These are phyloP conservation scores for Pseudogymnoascus sp. DNA, from an alignment of 2,329 filamentous ascomycete species.

Conservation along the genomic window DNA sequence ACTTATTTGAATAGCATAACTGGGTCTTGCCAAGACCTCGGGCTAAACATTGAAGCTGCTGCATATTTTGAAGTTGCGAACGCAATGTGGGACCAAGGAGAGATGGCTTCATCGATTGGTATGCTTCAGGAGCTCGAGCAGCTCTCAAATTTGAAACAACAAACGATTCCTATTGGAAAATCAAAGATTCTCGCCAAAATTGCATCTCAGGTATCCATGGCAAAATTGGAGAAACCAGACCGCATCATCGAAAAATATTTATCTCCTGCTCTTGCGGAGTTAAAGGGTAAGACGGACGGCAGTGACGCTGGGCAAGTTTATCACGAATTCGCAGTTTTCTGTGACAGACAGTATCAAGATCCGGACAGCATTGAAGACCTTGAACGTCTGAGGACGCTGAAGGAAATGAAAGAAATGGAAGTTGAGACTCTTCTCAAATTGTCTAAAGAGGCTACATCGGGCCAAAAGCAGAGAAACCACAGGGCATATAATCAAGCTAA, in stretches of 20 bases:
- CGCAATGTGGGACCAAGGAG: constrained; percentile 88
- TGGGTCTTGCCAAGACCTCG: constrained; percentile 57
- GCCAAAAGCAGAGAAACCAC: constrained; percentile 46
- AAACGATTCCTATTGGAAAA: constrained; percentile 62
- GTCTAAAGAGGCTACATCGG: constrained; percentile 31
- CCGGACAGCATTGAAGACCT: constrained; percentile 78
- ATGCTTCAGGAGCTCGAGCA: constrained; percentile 71
- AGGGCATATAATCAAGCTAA: constrained; percentile 63
- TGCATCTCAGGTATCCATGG: constrained; percentile 80
- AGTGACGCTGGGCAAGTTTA: constrained; percentile 79
- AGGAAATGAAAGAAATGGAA: constrained; percentile 72
- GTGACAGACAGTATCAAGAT: constrained; percentile 86
- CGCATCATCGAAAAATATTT: constrained; percentile 82
- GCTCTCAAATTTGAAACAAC: constrained; percentile 52
- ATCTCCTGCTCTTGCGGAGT: constrained; percentile 70
- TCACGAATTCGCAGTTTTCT: constrained; percentile 91
- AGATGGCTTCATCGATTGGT: constrained; percentile 78
- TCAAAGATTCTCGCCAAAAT: constrained; percentile 80
- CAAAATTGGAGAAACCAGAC: constrained; percentile 82
- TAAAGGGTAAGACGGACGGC: constrained; percentile 59
- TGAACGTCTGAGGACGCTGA: constrained; percentile 67
- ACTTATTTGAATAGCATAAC: constrained; percentile 75
- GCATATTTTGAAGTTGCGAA: constrained; percentile 77
- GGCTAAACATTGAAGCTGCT: constrained; percentile 66
- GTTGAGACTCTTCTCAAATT: constrained; percentile 62